Conservation (phyloP, 148 eudicot genomes). For the Vaccinium vitisidaea region DNA sequence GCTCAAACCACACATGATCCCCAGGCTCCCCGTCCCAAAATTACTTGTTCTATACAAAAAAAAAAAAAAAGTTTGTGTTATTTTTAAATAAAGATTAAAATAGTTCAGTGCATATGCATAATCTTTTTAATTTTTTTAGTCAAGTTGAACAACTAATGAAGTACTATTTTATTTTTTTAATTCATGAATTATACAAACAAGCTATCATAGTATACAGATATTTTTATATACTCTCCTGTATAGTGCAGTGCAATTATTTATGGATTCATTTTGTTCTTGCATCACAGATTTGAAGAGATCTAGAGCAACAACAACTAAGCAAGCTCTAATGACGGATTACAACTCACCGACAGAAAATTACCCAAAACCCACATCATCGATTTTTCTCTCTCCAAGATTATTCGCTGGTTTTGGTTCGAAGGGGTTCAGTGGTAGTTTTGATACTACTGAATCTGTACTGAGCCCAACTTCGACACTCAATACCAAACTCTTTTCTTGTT, state of each 20-base stretch:
- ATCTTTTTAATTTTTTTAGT: too few species aligned
- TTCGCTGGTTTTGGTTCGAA: conserved; percentile 44
- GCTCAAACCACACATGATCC: conserved; percentile 1
- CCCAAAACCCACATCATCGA: conserved; percentile 28
- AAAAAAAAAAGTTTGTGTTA: too few species aligned
- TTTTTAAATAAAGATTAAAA: too few species aligned
- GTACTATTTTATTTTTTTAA: too few species aligned
- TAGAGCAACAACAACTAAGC: conserved; percentile 16
- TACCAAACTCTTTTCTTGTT: conserved; percentile 31
- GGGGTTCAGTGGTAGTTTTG: too few species aligned
- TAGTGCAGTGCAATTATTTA: background rate
- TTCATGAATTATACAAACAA: too few species aligned
- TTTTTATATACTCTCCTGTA: background rate
- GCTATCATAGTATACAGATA: too few species aligned
- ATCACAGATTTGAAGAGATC: conserved; percentile 4
- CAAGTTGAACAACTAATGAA: too few species aligned
- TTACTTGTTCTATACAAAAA: too few species aligned
- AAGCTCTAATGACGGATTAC: conserved; percentile 45
- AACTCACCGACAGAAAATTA: conserved; percentile 26
- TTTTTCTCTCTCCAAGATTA: conserved; percentile 34
- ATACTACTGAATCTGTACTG: conserved; percentile 26
- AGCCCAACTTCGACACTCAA: conserved; percentile 71
- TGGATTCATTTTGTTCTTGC: background rate
- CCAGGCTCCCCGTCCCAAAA: background rate
- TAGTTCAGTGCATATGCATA: too few species aligned